phyloP scores from a whole-genome alignment of 257 asterid species.

The Solanum okadae region DNA sequence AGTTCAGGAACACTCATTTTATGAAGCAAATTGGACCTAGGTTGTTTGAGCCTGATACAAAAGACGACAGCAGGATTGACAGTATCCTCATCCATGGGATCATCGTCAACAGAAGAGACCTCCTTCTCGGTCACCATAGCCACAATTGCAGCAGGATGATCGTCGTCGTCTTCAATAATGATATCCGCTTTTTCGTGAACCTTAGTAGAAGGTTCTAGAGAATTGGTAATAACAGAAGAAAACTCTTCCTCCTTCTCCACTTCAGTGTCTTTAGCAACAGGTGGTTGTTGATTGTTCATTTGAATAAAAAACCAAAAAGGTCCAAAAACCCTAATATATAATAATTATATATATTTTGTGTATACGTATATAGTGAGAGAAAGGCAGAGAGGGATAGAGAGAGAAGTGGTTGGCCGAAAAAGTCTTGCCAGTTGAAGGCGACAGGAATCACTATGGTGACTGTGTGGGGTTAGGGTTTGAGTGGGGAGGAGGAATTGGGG shows the following conservation, averaged over 20 bases:
- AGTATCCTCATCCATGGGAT: conserved; percentile 55
- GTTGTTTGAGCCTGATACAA: conserved; percentile 75
- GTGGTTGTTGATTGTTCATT: conserved; percentile 45
- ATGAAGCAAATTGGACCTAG: conserved; percentile 63
- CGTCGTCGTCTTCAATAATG: background rate
- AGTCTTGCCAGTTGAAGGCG: conserved; percentile 82
- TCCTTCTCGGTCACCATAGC: conserved; percentile 33
- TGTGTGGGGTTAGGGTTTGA: conserved; percentile 44
- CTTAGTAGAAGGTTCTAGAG: conserved; percentile 25
- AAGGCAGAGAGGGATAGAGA: conserved; percentile 1
- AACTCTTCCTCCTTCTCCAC: conserved; percentile 21
- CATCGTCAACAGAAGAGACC: conserved; percentile 36
- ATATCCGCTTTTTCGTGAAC: conserved; percentile 23
- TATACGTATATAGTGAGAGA: conserved; percentile 3
- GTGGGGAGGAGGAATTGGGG: background rate
- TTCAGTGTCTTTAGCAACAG: conserved; percentile 38
- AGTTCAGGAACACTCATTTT: conserved; percentile 99
- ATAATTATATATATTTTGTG: background rate
- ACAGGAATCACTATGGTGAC: conserved; percentile 63
- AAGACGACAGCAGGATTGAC: conserved; percentile 61
- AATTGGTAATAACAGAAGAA: conserved; percentile 15
- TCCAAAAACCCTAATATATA: conserved; percentile 46
- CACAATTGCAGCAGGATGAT: conserved; percentile 20
- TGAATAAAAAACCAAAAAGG: conserved; percentile 14
- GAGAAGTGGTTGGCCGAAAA: conserved; percentile 40